Base-by-base conservation (phyloP, 305 asterid genomes). In the Solanum hybrid region DNA sequence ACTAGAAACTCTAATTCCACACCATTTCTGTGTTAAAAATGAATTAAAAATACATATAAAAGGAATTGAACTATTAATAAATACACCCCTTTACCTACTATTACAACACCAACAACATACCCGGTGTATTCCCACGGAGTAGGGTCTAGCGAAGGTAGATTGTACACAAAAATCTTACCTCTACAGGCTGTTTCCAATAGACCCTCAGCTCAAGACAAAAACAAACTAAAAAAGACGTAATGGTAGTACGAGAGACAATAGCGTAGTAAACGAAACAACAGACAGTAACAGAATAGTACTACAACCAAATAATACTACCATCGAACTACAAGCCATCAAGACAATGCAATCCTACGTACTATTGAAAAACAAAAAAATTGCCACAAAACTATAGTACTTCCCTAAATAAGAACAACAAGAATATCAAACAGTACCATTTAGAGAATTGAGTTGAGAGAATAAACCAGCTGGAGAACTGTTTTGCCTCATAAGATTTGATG, bases 401-500 rank as follows among this genome's bases (percentile, higher is more conserved):
- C 73, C 87, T 5, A 45, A 84, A 29, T 36, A 84, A 51, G 36
- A 71, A 36, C 24, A 66, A 86, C 17, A 66, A 86, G 88, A 73
- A 72, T 84, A 75, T 69, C n/a, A 87, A 88, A 11, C 31, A 51
- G 42, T 92, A 95, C 98, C 98, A 91, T 88, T 94, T 93, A 93
- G 95, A 88, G 93, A 77, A 89, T 78, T 81, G 90, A 90, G 89
- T 42, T 92, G 94, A 85, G 96, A 92, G 93, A 94, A 91, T 82
- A 95, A 91, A 36, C 97, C 98, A 90, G 97, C 92, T 80, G 98
- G 99, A 15, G 96, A 95, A 89, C 95, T 96, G 77, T 92, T 95
- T 76, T 96, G 98, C 89, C 97, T 92, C 94, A 89, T 37, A 80
- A 95, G 94, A 84, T 87, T 89, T 7, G 93, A 91, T 88, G 93